phyloP scores from a whole-genome alignment of 306 rosid species.

The Alnus glutinosa region DNA sequence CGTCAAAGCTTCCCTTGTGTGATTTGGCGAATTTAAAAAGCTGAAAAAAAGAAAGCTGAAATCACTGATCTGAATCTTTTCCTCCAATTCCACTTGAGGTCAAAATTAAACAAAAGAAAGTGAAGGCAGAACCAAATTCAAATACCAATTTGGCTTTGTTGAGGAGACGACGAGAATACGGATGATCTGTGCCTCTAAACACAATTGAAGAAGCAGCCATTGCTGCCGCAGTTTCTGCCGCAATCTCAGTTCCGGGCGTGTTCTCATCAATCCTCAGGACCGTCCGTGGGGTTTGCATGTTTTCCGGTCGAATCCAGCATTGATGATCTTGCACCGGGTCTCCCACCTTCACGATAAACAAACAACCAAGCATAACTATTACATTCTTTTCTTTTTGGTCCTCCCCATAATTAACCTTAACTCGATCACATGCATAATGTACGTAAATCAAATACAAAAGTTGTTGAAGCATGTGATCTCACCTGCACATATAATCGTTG shows the following conservation, averaged over 20 bases:
- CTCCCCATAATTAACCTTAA: too few species aligned
- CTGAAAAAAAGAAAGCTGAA: constrained; percentile 25
- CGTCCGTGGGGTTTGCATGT: constrained; percentile 70
- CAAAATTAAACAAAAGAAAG: background rate
- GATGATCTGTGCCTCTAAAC: constrained; percentile 38
- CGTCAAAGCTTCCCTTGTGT: constrained; percentile 80
- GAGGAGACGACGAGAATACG: constrained; percentile 72
- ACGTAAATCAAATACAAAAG: background rate
- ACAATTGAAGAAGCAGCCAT: constrained; percentile 83
- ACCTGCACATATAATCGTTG: constrained; percentile 70
- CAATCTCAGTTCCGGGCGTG: constrained; percentile 71
- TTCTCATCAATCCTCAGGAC: constrained; percentile 52
- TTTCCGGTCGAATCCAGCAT: constrained; percentile 85
- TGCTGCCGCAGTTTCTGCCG: constrained; percentile 93
- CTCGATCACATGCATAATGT: background rate
- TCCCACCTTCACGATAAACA: constrained; percentile 53
- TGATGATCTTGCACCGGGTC: constrained; percentile 71
- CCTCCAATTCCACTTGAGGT: background rate
- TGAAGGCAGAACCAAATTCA: background rate
- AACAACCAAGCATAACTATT: background rate
- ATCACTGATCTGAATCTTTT: background rate
- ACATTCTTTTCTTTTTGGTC: background rate
- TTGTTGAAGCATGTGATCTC: background rate
- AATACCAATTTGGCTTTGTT: constrained; percentile 84
- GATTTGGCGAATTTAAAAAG: constrained; percentile 63